Evolutionary conservation across 257 asterid genomes (phyloP).

Genomic region (Nicotiana paniculata): DNA sequence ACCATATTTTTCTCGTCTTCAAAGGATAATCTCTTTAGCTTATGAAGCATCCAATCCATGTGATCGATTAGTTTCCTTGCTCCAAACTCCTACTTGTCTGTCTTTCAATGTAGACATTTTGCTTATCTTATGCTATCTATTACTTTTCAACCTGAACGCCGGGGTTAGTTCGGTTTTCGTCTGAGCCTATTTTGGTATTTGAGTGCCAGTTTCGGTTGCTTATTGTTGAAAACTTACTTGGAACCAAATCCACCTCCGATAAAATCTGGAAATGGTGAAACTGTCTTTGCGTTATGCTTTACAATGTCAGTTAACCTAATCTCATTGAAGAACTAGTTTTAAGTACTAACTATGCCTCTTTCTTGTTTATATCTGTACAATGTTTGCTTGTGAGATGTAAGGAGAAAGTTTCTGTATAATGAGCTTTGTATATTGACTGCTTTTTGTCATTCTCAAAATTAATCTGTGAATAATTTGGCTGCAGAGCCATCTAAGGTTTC

Average conservation of each 20-base stretch:
- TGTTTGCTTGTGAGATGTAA: background rate
- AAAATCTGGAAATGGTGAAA: background rate
- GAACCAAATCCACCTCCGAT: background rate
- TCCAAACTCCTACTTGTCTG: background rate
- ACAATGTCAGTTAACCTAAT: background rate
- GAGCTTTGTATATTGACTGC: background rate
- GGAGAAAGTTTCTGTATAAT: background rate
- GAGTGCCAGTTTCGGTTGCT: background rate
- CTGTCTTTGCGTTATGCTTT: background rate
- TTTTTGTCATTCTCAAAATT: background rate
- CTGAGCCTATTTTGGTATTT: background rate
- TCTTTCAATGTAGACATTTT: background rate
- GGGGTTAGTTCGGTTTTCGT: background rate
- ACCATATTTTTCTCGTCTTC: background rate
- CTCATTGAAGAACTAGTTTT: background rate
- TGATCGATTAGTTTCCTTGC: background rate
- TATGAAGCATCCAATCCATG: background rate
- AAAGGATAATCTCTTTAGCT: background rate
- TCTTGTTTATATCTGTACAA: background rate
- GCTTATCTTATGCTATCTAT: background rate
- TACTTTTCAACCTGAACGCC: background rate
- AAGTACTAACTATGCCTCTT: background rate
- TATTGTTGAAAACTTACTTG: background rate
- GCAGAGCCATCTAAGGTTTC: constrained; percentile 32
- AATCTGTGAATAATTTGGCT: constrained; percentile 19